Evolutionary conservation across 2,329 filamentous ascomycete genomes (phyloP).

Genomic region (Monosporascus cannonballus): DNA sequence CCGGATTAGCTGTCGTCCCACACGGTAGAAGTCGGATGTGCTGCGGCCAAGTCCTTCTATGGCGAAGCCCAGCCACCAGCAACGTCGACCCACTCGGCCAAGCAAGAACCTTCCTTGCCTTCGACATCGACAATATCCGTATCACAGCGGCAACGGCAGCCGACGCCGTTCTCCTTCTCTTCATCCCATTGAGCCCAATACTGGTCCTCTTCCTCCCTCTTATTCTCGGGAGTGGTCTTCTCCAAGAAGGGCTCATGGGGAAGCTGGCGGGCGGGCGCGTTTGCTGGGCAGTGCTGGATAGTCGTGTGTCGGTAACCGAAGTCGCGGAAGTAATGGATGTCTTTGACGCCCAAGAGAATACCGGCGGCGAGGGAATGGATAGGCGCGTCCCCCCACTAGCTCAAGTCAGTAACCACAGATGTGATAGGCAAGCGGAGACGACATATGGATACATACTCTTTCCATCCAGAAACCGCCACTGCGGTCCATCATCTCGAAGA

Average conservation of each 20-base stretch:
- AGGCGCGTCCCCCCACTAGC: slow-evolving; percentile 93
- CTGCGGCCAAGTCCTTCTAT: background rate
- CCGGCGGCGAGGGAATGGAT: slow-evolving; percentile 97
- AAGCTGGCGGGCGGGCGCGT: slow-evolving; percentile 83
- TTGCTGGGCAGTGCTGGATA: slow-evolving; percentile 96
- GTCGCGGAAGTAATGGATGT: slow-evolving; percentile 98
- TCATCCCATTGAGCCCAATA: slow-evolving; percentile 90
- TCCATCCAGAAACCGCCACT: slow-evolving; percentile 99
- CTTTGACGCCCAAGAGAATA: slow-evolving; percentile 69
- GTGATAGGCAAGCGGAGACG: background rate
- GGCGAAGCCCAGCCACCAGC: slow-evolving; percentile 77
- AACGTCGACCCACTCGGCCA: slow-evolving; percentile 95
- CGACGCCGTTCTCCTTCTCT: slow-evolving; percentile 91
- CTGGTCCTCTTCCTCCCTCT: slow-evolving; percentile 88
- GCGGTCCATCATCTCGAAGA: slow-evolving; percentile 98
- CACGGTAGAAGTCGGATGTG: background rate
- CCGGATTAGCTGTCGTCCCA: background rate
- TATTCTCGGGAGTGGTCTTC: slow-evolving; percentile 64
- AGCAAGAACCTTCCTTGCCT: slow-evolving; percentile 91
- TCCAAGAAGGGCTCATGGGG: slow-evolving; percentile 76
- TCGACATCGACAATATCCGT: slow-evolving; percentile 97
- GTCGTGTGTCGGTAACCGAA: slow-evolving; percentile 98
- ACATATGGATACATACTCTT: slow-evolving; percentile 54
- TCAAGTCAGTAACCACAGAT: slow-evolving; percentile 27
- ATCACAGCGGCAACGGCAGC: slow-evolving; percentile 93